Percentiles rank a stretch among this genome's conserved stretches.
Conservation (phyloP, 2,329 filamentous ascomycete species). For the Hypoxylon sp. region DNA sequence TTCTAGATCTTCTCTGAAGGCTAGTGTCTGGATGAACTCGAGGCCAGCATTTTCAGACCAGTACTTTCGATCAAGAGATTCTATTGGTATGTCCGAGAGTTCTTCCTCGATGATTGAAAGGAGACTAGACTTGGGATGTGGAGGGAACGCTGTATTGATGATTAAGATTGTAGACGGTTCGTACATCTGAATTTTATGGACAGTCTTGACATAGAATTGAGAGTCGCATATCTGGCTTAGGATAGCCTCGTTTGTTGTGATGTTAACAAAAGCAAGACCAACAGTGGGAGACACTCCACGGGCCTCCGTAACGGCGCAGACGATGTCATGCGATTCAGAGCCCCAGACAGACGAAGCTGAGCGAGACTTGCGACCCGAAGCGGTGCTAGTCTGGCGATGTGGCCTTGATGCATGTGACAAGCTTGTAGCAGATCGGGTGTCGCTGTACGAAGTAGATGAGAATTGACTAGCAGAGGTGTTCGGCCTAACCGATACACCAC, state of each 20-base stretch:
- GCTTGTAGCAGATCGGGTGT: slow-evolving; percentile 47
- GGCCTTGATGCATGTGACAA: slow-evolving; percentile 43
- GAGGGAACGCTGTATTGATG: slow-evolving; percentile 74
- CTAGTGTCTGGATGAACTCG: slow-evolving; percentile 82
- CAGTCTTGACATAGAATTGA: slow-evolving; percentile 88
- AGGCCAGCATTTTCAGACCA: slow-evolving; percentile 86
- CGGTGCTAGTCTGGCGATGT: slow-evolving; percentile 53
- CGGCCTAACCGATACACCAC: slow-evolving; percentile 32
- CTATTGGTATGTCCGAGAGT: slow-evolving; percentile 71
- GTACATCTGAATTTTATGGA: slow-evolving; percentile 87
- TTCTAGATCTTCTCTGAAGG: slow-evolving; percentile 83
- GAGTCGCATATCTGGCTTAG: slow-evolving; percentile 94
- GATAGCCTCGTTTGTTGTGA: slow-evolving; percentile 84
- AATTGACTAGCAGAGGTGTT: slow-evolving; percentile 47
- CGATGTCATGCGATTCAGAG: slow-evolving; percentile 73
- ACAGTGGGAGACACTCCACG: slow-evolving; percentile 88
- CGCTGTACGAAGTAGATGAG: slow-evolving; percentile 45
- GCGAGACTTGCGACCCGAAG: slow-evolving; percentile 61
- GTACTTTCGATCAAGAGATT: slow-evolving; percentile 78
- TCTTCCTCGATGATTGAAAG: slow-evolving; percentile 80
- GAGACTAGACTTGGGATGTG: slow-evolving; percentile 78
- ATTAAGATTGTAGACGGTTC: slow-evolving; percentile 85
- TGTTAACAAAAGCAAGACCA: slow-evolving; percentile 87
- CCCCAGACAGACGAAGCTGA: slow-evolving; percentile 58
- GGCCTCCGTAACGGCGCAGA: slow-evolving; percentile 91